Conservation (phyloP, 129 eudicot species). For the Centaurea solstitialis region DNA sequence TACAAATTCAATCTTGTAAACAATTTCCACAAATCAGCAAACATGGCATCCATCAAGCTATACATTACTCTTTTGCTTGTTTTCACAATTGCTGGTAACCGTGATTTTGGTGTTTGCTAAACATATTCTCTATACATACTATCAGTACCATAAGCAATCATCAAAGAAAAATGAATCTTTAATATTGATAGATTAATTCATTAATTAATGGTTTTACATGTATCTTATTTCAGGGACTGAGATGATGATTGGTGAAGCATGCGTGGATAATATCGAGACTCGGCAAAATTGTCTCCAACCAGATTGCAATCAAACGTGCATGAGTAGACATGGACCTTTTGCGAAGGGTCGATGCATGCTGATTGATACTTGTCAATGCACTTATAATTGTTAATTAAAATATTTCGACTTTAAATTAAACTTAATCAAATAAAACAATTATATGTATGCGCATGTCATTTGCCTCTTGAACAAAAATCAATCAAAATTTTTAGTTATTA, state of each 20-base stretch:
- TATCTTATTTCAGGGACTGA: neutral
- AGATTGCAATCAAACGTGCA: neutral
- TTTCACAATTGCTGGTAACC: neutral
- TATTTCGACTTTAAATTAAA: neutral
- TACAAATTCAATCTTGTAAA: neutral
- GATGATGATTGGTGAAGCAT: neutral
- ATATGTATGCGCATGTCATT: neutral
- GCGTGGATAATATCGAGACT: neutral
- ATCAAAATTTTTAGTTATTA: neutral
- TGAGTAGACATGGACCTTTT: neutral
- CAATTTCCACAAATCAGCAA: neutral
- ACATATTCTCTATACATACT: no score
- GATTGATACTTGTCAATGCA: neutral
- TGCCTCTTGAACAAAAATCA: neutral
- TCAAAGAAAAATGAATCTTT: no score
- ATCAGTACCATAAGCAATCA: neutral
- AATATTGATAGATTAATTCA: no score
- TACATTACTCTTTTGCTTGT: slow-evolving; percentile 15
- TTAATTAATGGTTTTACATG: neutral
- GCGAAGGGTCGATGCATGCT: neutral
- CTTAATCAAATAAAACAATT: neutral
- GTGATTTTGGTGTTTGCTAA: neutral
- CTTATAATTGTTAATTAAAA: neutral
- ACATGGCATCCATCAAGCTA: slow-evolving; percentile 10
- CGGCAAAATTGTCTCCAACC: neutral